A percentile compares a stretch with the other conserved stretches of the same genome.
Evolutionary conservation across 176 grass and related monocot genomes (phyloP).

Genomic region (Raddia distichophylla): DNA sequence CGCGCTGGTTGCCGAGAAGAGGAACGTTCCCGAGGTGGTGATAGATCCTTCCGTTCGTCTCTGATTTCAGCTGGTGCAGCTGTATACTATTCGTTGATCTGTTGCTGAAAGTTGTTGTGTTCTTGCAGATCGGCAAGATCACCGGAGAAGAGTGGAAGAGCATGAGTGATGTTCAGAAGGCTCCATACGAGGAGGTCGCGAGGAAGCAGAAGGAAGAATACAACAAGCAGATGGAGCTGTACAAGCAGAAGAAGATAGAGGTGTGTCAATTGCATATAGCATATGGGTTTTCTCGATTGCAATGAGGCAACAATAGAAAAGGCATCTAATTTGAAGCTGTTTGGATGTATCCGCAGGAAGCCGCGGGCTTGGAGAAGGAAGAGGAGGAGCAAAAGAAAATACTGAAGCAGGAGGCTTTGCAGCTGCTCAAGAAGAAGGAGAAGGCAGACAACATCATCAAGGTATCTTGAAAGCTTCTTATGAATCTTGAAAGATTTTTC

Average conservation of each 20-base stretch:
- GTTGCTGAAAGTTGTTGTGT: not conserved
- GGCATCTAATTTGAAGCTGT: not conserved
- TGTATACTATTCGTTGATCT: not conserved
- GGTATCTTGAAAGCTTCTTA: slow-evolving; percentile 35
- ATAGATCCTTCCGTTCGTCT: not conserved
- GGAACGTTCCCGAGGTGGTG: slow-evolving; percentile 81
- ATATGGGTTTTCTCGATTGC: not conserved
- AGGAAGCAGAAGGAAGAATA: slow-evolving; percentile 76
- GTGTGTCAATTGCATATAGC: slow-evolving; percentile 32
- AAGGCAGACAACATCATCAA: slow-evolving; percentile 93
- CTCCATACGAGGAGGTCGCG: slow-evolving; percentile 61
- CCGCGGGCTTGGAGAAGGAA: slow-evolving; percentile 61
- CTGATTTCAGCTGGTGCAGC: not conserved
- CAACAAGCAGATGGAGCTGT: slow-evolving; percentile 66
- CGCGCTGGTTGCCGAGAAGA: slow-evolving; percentile 54
- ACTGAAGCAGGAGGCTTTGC: slow-evolving; percentile 84
- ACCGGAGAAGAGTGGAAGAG: slow-evolving; percentile 85
- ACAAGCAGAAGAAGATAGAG: slow-evolving; percentile 73
- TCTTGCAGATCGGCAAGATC: slow-evolving; percentile 70
- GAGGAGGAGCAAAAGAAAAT: slow-evolving; percentile 80
- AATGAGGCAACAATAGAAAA: not conserved
- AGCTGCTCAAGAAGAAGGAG: slow-evolving; percentile 90
- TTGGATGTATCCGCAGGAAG: slow-evolving; percentile 49
- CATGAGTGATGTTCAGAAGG: slow-evolving; percentile 67
- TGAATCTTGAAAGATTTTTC: not conserved